Percentiles rank a stretch among this genome's conserved stretches.
Conservation (phyloP, 257 asterid genomes). For the Marsdenia floribunda region DNA sequence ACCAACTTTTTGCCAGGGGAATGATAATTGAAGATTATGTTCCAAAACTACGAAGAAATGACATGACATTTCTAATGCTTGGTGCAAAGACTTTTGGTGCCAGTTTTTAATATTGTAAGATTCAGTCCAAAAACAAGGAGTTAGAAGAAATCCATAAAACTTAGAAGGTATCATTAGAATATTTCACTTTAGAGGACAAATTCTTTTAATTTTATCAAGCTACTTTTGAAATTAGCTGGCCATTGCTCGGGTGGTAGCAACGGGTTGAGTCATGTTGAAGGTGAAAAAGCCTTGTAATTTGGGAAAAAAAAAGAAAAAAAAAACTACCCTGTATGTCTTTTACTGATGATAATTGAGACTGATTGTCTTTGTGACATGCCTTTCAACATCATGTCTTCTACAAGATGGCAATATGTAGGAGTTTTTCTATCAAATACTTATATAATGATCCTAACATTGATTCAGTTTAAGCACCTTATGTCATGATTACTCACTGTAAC, state of each 20-base stretch:
- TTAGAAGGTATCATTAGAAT: not conserved
- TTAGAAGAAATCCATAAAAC: not conserved
- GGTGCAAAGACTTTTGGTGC: not conserved
- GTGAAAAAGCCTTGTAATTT: too few relatives aligned
- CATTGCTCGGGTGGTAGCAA: too few relatives aligned
- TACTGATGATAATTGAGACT: not conserved
- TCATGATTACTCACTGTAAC: too few relatives aligned
- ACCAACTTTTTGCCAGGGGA: not conserved
- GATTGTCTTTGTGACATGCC: not conserved
- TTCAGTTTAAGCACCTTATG: too few relatives aligned
- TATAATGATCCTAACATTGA: too few relatives aligned
- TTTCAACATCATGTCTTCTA: not conserved
- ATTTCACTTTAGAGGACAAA: not conserved
- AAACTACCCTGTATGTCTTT: not conserved
- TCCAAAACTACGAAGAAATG: not conserved
- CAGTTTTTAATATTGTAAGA: not conserved
- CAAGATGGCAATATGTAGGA: not conserved
- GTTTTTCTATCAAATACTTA: too few relatives aligned
- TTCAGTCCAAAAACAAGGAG: not conserved
- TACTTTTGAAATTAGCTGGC: not conserved
- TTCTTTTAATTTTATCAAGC: not conserved
- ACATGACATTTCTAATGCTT: not conserved
- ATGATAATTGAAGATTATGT: not conserved
- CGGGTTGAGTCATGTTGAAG: too few relatives aligned
- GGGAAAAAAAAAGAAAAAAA: too few relatives aligned